Base-by-base conservation (phyloP, 257 asterid genomes). In the Vinca minor region DNA sequence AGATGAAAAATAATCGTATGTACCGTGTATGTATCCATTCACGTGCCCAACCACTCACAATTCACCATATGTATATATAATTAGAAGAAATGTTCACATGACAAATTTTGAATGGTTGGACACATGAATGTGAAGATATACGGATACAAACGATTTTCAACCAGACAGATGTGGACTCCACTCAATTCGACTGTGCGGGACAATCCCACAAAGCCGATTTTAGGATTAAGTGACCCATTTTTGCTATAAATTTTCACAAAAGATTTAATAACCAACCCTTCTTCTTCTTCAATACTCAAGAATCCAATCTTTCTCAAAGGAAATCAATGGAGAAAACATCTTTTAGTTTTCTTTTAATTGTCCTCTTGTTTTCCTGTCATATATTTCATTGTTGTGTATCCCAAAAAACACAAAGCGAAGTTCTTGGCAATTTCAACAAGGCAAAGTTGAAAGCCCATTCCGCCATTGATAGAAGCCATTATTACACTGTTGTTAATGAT, bases 401-500 rank as follows among this genome's bases (percentile, higher is more conserved):
- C 1, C 77, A 69, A 8, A 79, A 57, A 34, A 70, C 63, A 7
- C 88, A 81, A 67, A 68, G 68, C 21, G 79, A 77, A 75, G 81
- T 82, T 2, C 85, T 82, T 15, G 65, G 74, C 0, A 63, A 61
- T 0, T 48, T 79, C 7, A 84, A 77, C 75, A 76, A 28, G 13
- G 81, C 73, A 0, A 87, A 81, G 41, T 11, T 77, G 36, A 83
- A 39, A 25, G 63, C 38, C 26, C 64, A 64, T 10, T 64, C 69
- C 0, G 25, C 50, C 26, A 74, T 84, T 14, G 95, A 85, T 48
- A 78, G 9, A 28, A 73, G 77, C 46, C 78, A 68, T 50, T 85
- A 78, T 69, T 34, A n/a, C n/a, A n/a, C 79, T 69, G 29, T 78
- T 66, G 79, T 69, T 9, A 71, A 3, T 21, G 38, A 68, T 52